Percentiles rank a stretch among this genome's conserved stretches.
These are phyloP conservation scores for Zarea fungicola DNA, from an alignment of 2,329 filamentous ascomycete species.

Conservation along the genomic window DNA sequence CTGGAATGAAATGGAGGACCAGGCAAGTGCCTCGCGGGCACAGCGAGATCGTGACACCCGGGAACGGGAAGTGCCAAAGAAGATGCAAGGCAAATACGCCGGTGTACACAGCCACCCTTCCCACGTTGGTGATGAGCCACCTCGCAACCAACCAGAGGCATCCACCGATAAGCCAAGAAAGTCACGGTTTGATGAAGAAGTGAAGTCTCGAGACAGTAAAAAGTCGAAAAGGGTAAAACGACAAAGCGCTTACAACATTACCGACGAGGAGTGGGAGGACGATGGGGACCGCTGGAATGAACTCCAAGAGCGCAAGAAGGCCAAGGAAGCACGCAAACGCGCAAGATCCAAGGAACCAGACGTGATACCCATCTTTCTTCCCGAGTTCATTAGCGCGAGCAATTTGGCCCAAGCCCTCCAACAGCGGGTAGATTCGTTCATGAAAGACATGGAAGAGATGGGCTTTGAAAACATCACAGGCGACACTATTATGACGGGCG, in stretches of 20 bases:
- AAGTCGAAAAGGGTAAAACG: constrained; percentile 7
- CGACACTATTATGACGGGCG: constrained; percentile 83
- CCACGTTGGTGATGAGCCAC: constrained; percentile 7
- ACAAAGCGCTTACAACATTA: background rate
- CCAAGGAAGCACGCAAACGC: constrained; percentile 36
- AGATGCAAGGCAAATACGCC: constrained; percentile 7
- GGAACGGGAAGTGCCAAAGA: constrained; percentile 4
- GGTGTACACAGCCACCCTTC: constrained; percentile 7
- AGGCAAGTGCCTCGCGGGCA: background rate
- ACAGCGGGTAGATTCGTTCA: constrained; percentile 65
- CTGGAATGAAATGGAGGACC: constrained; percentile 19
- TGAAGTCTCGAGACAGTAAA: background rate
- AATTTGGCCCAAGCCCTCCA: constrained; percentile 73
- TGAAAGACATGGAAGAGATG: constrained; percentile 71
- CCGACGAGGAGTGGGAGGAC: constrained; percentile 35
- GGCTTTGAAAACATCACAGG: constrained; percentile 82
- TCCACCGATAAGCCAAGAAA: background rate
- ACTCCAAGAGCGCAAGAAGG: constrained; percentile 36
- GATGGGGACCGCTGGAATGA: constrained; percentile 32
- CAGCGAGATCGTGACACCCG: background rate
- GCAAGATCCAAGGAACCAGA: constrained; percentile 34
- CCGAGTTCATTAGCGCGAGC: constrained; percentile 86
- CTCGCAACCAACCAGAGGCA: background rate
- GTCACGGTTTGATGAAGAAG: background rate
- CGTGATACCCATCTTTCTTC: constrained; percentile 64